Percentiles rank a stretch among this genome's conserved stretches.
Conservation (phyloP, 768 basidiomycete genomes). For the Leucocoprinus birnbaumii region DNA sequence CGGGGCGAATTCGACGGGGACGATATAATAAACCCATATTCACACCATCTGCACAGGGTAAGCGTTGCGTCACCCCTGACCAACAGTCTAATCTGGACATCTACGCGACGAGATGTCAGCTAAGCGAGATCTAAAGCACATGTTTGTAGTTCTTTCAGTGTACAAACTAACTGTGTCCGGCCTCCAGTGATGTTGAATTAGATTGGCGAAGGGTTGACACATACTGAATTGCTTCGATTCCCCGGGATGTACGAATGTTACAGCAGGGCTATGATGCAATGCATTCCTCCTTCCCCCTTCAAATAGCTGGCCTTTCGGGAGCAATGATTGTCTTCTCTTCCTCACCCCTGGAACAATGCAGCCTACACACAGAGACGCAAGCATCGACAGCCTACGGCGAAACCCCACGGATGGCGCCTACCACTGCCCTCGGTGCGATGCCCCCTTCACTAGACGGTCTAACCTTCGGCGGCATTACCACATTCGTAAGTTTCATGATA, state of each 20-base stretch:
- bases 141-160: neutral
- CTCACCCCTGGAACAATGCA: slow-evolving; percentile 1
- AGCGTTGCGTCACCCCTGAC: slow-evolving; percentile 13
- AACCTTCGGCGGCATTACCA: slow-evolving; percentile 33
- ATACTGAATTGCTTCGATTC: slow-evolving; percentile 6
- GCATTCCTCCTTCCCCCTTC: neutral
- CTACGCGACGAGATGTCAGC: slow-evolving; percentile 5
- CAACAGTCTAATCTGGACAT: slow-evolving; percentile 8
- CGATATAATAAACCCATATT: slow-evolving; percentile 3
- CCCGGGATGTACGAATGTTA: slow-evolving; percentile 13
- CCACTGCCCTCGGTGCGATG: slow-evolving; percentile 32
- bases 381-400: slow-evolving; percentile 29
- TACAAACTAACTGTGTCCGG: neutral
- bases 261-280: slow-evolving; percentile 11
- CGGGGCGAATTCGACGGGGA: slow-evolving; percentile 6
- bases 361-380: slow-evolving; percentile 8
- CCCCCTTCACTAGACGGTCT: slow-evolving; percentile 33
- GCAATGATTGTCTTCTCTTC: neutral
- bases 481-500: slow-evolving; percentile 25
- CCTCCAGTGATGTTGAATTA: slow-evolving; percentile 5
- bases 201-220: slow-evolving; percentile 9
- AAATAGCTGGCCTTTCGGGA: slow-evolving; percentile 10
- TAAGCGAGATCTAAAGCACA: slow-evolving; percentile 14
- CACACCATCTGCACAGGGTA: slow-evolving; percentile 14
- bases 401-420: slow-evolving; percentile 31